Base-by-base conservation (phyloP, 2,329 filamentous ascomycete species). In the Colletotrichum tanaceti region DNA sequence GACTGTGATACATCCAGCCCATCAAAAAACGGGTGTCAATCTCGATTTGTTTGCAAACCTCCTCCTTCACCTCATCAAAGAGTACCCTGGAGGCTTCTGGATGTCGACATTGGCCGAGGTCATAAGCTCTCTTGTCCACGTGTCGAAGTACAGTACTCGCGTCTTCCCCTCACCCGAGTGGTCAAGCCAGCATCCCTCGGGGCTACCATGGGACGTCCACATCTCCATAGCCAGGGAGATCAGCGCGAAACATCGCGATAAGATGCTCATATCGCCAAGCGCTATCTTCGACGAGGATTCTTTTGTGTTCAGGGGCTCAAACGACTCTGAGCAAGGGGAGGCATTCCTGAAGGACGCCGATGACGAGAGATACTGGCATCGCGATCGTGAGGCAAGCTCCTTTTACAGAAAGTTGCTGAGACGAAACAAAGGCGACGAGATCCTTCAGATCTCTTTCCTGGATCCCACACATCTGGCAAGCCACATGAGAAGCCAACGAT, bases 241-340 rank as follows among this genome's bases (percentile, higher is more conserved):
- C 18, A 52, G 18, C 49, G 28, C 28, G 2, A 35, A 13, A 2
- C 10, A 52, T 7, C 49, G 49, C 5, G 49, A 52, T 5, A 52
- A 52, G 24, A 52, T 52, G 49, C 49, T 52, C 28, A 16, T 52
- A 11, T 52, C 49, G 18, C 49, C 49, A n/a, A 14, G 16, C 18
- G 49, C 49, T 2, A 18, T 52, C 10, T 52, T 52, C n/a, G 49
- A 52, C 11, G 49, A 52, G 49, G 18, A 35, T 6, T 0, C 16
- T 1, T 52, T 52, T 11, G 49, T 52, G 9, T 52, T 52, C 49
- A 52, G 18, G 49, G 10, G 28, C 5, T 35, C 49, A 14, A 52
- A 20, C 5, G 18, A 52, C 28, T 35, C 16, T 35, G 49, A 5
- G 0, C 16, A 35, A 14, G 49, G 49, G 24, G 28, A 20, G 1